A percentile compares a stretch with the other conserved stretches of the same genome.
phyloP scores from a whole-genome alignment of 495 filamentous ascomycete genomes.

The Podospora appendiculata region DNA sequence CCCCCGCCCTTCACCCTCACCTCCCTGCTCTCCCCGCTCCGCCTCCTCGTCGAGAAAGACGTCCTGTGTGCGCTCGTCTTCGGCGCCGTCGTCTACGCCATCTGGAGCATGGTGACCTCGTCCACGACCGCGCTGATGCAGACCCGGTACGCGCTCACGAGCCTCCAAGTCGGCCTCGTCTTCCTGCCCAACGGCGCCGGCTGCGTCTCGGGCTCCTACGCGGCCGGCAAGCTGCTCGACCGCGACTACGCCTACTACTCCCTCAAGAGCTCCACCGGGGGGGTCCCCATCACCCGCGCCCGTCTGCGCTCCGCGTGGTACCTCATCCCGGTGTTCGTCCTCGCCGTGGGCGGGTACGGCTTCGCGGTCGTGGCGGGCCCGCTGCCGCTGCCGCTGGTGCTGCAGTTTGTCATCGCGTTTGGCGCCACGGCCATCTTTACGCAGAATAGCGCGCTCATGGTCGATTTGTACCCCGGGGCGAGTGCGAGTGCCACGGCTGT shows the following conservation, averaged over 20 bases:
- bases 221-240: conserved; percentile 18
- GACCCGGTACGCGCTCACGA: conserved; percentile 35
- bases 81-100: conserved; percentile 26
- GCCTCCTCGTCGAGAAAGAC: conserved; percentile 54
- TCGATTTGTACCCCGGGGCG: conserved; percentile 52
- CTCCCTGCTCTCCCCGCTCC: conserved; percentile 47
- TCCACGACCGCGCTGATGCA: conserved; percentile 32
- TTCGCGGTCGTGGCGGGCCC: conserved; percentile 41
- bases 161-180: conserved; percentile 42
- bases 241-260: conserved; percentile 15
- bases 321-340: conserved; percentile 25
- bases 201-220: conserved; percentile 14
- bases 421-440: conserved; percentile 36
- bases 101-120: conserved; percentile 25
- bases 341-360: conserved; percentile 39
- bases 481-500: conserved; percentile 56
- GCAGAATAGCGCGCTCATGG: conserved; percentile 41
- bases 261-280: conserved; percentile 28
- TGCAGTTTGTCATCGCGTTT: conserved; percentile 43
- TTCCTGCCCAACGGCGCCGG: conserved; percentile 24
- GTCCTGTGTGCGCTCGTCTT: conserved; percentile 48
- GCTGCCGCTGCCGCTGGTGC: conserved; percentile 33
- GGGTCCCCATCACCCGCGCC: conserved; percentile 58
- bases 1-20: conserved; percentile 17
- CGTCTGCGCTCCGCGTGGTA: conserved; percentile 31